Percentiles rank a stretch among this genome's conserved stretches.
Conservation (phyloP, 2,329 filamentous ascomycete genomes). For the Trichoderma sp. region DNA sequence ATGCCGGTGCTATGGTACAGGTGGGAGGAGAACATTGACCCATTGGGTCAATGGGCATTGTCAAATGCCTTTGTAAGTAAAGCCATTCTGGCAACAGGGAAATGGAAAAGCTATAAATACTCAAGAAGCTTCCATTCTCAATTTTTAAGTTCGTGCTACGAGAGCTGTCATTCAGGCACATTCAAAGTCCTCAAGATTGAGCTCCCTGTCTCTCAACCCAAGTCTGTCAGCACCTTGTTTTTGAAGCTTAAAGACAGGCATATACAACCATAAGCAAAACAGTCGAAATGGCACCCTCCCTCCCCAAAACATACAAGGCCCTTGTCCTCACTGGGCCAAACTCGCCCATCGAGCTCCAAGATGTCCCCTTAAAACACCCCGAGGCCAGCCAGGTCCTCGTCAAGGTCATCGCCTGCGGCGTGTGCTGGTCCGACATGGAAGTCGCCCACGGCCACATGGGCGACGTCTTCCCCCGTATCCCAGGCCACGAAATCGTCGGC, state of each 20-base stretch:
- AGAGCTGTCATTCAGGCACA: neutral
- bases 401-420: constrained; percentile 69
- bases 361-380: constrained; percentile 57
- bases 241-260: neutral
- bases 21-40: neutral
- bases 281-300: constrained; percentile 26
- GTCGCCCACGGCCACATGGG: constrained; percentile 50
- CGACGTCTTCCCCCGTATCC: constrained; percentile 55
- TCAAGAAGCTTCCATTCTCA: neutral
- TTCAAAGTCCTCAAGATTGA: neutral
- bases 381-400: constrained; percentile 60
- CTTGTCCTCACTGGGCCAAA: constrained; percentile 56
- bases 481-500: constrained; percentile 70
- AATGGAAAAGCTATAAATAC: neutral
- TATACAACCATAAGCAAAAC: neutral
- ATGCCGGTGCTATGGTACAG: neutral
- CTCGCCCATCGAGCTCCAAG: constrained; percentile 54
- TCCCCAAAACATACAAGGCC: constrained; percentile 66
- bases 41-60: neutral
- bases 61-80: neutral
- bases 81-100: neutral
- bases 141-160: neutral
- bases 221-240: constrained; percentile 1
- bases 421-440: constrained; percentile 63
- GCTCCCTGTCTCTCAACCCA: neutral